These are phyloP conservation scores for Russula emetica DNA, from an alignment of 768 basidiomycete species.

Conservation along the genomic window DNA sequence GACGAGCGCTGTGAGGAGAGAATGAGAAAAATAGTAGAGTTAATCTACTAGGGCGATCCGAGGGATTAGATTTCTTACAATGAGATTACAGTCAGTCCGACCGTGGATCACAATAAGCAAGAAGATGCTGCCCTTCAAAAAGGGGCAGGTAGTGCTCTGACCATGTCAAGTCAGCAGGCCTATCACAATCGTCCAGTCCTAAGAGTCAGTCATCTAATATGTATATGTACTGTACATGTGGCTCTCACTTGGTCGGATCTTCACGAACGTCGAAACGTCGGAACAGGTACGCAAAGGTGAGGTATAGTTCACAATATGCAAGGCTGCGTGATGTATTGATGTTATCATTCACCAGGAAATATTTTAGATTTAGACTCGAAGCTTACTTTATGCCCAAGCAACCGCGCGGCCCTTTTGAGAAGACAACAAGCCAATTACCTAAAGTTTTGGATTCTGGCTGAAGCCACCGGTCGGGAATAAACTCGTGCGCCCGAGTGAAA, in stretches of 20 bases:
- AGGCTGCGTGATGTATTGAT: conserved; percentile 9
- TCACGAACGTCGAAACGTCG: conserved; percentile 29
- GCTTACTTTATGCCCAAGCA: conserved; percentile 29
- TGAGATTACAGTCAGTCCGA: conserved; percentile 1
- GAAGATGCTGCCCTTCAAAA: conserved; percentile 18
- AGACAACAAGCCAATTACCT: conserved; percentile 23
- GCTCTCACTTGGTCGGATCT: conserved; percentile 9
- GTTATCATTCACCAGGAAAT: not conserved
- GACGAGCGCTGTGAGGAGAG: no score
- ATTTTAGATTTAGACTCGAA: not conserved
- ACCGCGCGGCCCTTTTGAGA: conserved; percentile 28
- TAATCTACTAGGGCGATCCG: no score
- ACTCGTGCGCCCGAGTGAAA: conserved; percentile 19
- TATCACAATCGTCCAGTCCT: not conserved
- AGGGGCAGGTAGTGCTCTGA: conserved; percentile 18
- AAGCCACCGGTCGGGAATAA: conserved; percentile 28
- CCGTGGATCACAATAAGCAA: conserved; percentile 18
- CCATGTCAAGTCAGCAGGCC: conserved; percentile 16
- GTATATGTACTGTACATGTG: no score
- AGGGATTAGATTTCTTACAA: no score
- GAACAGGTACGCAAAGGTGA: conserved; percentile 29
- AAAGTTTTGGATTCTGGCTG: conserved; percentile 11
- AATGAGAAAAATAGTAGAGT: no score
- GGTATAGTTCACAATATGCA: conserved; percentile 28
- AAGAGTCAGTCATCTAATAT: not conserved